Evolutionary conservation across 345 rosid genomes (phyloP).

Genomic region (Camelina neglecta): DNA sequence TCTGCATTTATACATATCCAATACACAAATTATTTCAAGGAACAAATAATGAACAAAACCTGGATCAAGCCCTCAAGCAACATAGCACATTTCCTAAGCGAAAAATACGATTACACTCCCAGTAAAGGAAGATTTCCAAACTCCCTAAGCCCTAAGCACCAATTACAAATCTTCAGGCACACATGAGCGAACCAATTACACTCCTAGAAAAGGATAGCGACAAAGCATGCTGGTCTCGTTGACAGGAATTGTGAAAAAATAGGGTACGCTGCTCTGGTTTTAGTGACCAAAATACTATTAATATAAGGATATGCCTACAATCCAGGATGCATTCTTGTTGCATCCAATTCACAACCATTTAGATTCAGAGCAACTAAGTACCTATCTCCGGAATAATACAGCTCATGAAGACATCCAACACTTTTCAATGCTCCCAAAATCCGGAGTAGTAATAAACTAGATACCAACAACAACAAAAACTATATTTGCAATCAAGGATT

Average conservation of each 20-base stretch:
- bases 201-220: neutral
- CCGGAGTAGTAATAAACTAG: constrained; percentile 11
- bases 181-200: constrained; percentile 15
- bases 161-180: constrained; percentile 4
- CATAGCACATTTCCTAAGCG: constrained; percentile 5
- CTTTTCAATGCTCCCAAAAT: constrained; percentile 6
- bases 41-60: neutral
- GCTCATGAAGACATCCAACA: constrained; percentile 13
- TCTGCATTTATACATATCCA: constrained; percentile 55
- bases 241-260: neutral
- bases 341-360: neutral
- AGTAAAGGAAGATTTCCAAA: constrained; percentile 4
- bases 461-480: constrained; percentile 4
- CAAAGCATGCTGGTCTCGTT: constrained; percentile 3
- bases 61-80: constrained; percentile 10
- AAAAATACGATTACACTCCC: constrained; percentile 11
- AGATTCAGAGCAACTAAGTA: neutral
- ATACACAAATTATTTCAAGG: neutral
- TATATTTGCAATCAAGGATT: constrained; percentile 10
- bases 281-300: constrained; percentile 10
- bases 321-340: neutral
- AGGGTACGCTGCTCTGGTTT: neutral
- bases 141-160: constrained; percentile 15
- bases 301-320: neutral
- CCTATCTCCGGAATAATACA: constrained; percentile 2